Conservation (phyloP, 495 filamentous ascomycete species). For the Podospora comata region DNA sequence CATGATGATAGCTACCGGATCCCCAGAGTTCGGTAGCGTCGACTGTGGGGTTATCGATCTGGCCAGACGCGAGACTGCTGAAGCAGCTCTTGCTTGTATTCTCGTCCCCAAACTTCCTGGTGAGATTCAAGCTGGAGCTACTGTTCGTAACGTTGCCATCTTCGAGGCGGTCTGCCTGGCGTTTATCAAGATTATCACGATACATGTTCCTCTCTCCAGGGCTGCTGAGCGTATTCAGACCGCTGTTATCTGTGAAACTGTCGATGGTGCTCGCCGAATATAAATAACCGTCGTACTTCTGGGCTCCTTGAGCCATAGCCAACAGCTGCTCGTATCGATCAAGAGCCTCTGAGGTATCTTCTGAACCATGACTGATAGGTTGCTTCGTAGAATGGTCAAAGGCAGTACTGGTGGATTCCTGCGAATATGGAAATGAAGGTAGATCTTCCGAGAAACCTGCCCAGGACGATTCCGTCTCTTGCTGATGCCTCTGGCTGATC, state of each 20-base stretch:
- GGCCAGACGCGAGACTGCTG: background rate
- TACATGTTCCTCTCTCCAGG: background rate
- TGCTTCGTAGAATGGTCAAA: background rate
- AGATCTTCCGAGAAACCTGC: background rate
- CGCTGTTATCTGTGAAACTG: background rate
- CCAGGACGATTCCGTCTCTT: conserved; percentile 1
- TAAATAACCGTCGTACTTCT: background rate
- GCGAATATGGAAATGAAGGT: background rate
- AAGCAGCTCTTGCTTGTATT: background rate
- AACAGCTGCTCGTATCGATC: conserved; percentile 16
- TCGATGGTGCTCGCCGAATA: background rate
- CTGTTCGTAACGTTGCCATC: background rate
- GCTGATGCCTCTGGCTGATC: conserved; percentile 21
- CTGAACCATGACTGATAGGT: conserved; percentile 12
- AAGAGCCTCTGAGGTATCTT: conserved; percentile 20
- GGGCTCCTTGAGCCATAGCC: conserved; percentile 23
- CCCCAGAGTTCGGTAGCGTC: background rate
- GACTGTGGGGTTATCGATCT: background rate
- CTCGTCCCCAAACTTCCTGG: background rate
- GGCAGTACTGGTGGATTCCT: background rate
- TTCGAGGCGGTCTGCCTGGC: background rate
- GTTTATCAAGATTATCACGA: background rate
- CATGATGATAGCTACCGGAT: background rate
- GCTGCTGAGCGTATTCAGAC: background rate
- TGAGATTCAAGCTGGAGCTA: background rate